Base-by-base conservation (phyloP, 2,329 filamentous ascomycete species). In the Cladophialophora chaetospira region DNA sequence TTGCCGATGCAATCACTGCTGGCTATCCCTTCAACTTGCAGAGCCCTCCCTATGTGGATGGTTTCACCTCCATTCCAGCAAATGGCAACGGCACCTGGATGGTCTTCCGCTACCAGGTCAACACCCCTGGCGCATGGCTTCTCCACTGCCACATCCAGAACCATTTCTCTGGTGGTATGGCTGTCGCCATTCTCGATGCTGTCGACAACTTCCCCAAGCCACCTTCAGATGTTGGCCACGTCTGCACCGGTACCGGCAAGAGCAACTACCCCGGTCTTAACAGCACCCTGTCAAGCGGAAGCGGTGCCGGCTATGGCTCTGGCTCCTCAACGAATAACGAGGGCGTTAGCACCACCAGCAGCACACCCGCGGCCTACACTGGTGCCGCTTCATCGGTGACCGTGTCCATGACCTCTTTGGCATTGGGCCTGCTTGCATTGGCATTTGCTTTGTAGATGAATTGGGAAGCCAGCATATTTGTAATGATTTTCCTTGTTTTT, bases 121-220 rank as follows among this genome's bases (percentile, higher is more conserved):
- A 70, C 17, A 80, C 81, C 57, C 79, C 82, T 2, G 81, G 81
- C 0, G 73, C 79, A 0, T 84, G 79, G 75, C 62, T 83, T 23
- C 63, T 84, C 3, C 82, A 84, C 61, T 84, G 82, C 58, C 82
- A 84, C 66, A 79, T 83, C 28, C 73, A 77, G 65, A 77, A 76
- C 25, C 82, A 84, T 58, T 68, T 82, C 55, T 68, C 72, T 25
- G 81, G 81, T 2, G 82, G 82, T 1, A 85, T 84, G 82, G 72
- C 72, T 25, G 68, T 83, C 68, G 76, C 78, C 1, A 75, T 84
- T n/a, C 58, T 75, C n/a, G 72, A 75, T 43, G 72, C 70, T 0
- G 60, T 73, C 17, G 72, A 74, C 61, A 58, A 64, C 11, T 74
- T 64, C 60, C 64, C 64, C 31, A 42, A 45, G 25, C 21, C 60